Conservation (phyloP, 2,329 filamentous ascomycete genomes). For the Chaetomiaceae sp. region DNA sequence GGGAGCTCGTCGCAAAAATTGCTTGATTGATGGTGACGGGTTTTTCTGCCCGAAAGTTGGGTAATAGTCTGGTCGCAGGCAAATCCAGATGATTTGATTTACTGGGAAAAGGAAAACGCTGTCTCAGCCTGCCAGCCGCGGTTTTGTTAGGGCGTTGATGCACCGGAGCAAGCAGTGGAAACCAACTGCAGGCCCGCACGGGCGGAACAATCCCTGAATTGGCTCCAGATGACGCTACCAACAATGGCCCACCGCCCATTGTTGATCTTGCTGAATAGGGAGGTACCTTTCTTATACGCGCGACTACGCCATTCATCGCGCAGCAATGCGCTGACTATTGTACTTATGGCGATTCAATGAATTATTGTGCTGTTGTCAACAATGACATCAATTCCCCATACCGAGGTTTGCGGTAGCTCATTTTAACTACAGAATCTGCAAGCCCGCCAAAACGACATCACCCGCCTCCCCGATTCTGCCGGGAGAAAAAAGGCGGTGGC, state of each 20-base stretch:
- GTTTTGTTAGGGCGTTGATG: slow-evolving; percentile 9
- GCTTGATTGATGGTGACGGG: slow-evolving; percentile 1
- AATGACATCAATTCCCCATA: no score
- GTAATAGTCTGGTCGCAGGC: neutral
- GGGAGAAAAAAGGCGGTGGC: slow-evolving; percentile 13
- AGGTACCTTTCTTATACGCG: no score
- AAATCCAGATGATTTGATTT: slow-evolving; percentile 8
- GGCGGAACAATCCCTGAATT: slow-evolving; percentile 8
- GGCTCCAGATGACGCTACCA: neutral
- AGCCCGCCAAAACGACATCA: neutral
- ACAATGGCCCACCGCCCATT: slow-evolving; percentile 1
- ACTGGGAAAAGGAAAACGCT: slow-evolving; percentile 11
- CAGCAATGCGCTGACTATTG: no score
- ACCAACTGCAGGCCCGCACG: neutral
- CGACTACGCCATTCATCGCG: no score
- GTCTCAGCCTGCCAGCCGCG: slow-evolving; percentile 14
- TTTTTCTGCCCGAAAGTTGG: neutral
- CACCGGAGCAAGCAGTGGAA: slow-evolving; percentile 8
- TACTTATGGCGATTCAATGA: neutral
- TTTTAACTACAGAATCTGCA: no score
- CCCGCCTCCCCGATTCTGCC: slow-evolving; percentile 7
- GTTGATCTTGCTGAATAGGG: neutral
- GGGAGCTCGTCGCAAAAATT: neutral
- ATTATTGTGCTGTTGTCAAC: neutral
- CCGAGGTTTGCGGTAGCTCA: no score